phyloP scores from a whole-genome alignment of 805 yeast species.

The Pichia eremophila region DNA sequence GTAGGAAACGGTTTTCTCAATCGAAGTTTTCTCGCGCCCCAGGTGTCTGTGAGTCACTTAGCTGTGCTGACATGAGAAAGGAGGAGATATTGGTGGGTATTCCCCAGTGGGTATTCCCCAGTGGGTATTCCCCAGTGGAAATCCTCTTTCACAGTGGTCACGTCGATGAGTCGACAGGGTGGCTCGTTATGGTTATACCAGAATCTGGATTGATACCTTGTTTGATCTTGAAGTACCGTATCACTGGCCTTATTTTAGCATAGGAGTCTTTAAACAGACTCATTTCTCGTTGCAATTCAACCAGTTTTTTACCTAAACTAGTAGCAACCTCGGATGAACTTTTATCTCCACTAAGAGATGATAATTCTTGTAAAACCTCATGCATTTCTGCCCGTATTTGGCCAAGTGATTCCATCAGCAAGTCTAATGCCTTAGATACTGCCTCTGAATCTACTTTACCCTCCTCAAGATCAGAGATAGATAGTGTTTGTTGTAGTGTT shows the following conservation, averaged over 20 bases:
- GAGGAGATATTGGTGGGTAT: too few relatives aligned
- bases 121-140: too few relatives aligned
- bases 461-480: slow-evolving; percentile 32
- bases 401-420: slow-evolving; percentile 14
- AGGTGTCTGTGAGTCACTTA: too few relatives aligned
- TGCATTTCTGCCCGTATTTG: not conserved
- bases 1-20: too few relatives aligned
- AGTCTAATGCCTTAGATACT: slow-evolving; percentile 28
- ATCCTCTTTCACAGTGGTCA: too few relatives aligned
- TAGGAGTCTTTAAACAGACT: not conserved
- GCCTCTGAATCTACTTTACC: slow-evolving; percentile 29
- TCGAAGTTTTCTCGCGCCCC: too few relatives aligned
- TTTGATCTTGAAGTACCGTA: slow-evolving; percentile 40
- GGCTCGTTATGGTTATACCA: slow-evolving; percentile 15
- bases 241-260: slow-evolving; percentile 28
- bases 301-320: not conserved
- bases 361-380: not conserved
- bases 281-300: not conserved
- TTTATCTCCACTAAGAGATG: not conserved
- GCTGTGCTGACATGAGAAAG: too few relatives aligned
- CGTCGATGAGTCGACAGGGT: not conserved
- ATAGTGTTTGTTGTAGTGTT: slow-evolving; percentile 11
- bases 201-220: slow-evolving; percentile 42
- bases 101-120: too few relatives aligned
- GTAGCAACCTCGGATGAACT: not conserved